Base-by-base conservation (phyloP, 306 rosid genomes). In the Trifolium subterraneum region DNA sequence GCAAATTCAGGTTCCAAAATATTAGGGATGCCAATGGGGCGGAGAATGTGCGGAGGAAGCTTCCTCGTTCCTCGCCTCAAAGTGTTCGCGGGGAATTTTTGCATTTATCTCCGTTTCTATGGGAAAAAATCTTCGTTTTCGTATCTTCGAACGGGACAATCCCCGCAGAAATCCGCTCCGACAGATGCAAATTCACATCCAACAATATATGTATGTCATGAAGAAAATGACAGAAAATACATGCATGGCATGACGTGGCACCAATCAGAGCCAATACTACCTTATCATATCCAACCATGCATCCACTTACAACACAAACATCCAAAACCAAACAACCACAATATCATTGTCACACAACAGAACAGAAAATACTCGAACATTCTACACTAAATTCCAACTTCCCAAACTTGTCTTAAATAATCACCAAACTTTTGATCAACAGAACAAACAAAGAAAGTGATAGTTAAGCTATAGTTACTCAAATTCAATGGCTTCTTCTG, bases 401-500 rank as follows among this genome's bases (percentile, higher is more conserved):
- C 56, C 41, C 68, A 31, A 10, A 8, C 0, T n/a, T 76, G 12
- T 8, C 35, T 15, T 60, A 29, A 29, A 54, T 54, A 51, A 51
- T 2, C 2, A 29, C 54, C n/a, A 72, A 0, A 47, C 10, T 58
- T 7, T 51, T 35, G 19, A 62, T 44, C 29, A 56, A 45, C 8
- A 71, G 13, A 66, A 36, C 47, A 47, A 19, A 36, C 31, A 4
- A 51, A 15, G 72, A 6, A 61, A 50, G 60, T 19, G 71, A 60
- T 60, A 29, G 22, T 19, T 60, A 60, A 20, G 7, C 6, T 29
- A 11, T 60, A 60, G 19, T 11, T 60, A 12, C 11, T 29, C 13
- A 60, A 60, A 60, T 8, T 60, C 31, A 75, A 93, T 95, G 99
- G 98, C 96, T 39, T 90, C 92, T 38, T 90, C 97, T 47, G 86